Percentiles rank a stretch among this genome's conserved stretches.
Conservation (phyloP, 2,329 filamentous ascomycete species). For the Lomentospora prolificans region DNA sequence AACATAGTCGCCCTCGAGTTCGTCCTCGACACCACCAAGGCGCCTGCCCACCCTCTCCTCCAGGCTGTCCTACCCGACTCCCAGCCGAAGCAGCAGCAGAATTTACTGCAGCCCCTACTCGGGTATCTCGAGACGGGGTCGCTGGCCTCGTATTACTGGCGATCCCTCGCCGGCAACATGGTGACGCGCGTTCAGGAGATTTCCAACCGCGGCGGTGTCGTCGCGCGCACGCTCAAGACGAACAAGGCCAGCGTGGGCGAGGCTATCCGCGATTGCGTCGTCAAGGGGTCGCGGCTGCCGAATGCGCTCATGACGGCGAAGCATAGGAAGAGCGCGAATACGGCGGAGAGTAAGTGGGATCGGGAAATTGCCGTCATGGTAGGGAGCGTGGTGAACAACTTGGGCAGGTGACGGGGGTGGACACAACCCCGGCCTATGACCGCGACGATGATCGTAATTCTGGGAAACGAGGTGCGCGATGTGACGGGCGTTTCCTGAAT, state of each 20-base stretch:
- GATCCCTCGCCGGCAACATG: constrained; percentile 71
- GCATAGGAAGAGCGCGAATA: constrained; percentile 21
- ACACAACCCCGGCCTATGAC: too few species aligned
- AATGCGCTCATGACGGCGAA: constrained; percentile 29
- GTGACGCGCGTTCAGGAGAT: constrained; percentile 76
- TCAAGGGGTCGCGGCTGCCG: constrained; percentile 64
- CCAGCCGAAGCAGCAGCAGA: constrained; percentile 21
- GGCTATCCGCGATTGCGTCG: constrained; percentile 72
- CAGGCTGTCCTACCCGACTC: constrained; percentile 34
- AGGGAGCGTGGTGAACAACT: constrained; percentile 59
- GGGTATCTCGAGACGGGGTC: constrained; percentile 77
- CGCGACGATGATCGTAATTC: too few species aligned
- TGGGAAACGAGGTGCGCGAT: too few species aligned
- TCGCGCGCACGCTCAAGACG: constrained; percentile 67
- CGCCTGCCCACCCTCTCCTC: constrained; percentile 61
- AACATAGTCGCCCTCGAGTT: constrained; percentile 83
- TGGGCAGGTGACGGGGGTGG: constrained; percentile 28
- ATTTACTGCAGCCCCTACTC: constrained; percentile 63
- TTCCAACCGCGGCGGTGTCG: constrained; percentile 69
- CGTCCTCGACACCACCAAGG: constrained; percentile 58
- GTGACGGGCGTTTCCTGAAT: too few species aligned
- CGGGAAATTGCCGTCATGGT: constrained; percentile 94
- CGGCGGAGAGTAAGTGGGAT: constrained; percentile 58
- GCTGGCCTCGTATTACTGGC: constrained; percentile 87
- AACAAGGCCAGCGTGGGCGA: constrained; percentile 68